These are phyloP conservation scores for Mikania micrantha DNA, from an alignment of 129 eudicot genomes.

Conservation along the genomic window DNA sequence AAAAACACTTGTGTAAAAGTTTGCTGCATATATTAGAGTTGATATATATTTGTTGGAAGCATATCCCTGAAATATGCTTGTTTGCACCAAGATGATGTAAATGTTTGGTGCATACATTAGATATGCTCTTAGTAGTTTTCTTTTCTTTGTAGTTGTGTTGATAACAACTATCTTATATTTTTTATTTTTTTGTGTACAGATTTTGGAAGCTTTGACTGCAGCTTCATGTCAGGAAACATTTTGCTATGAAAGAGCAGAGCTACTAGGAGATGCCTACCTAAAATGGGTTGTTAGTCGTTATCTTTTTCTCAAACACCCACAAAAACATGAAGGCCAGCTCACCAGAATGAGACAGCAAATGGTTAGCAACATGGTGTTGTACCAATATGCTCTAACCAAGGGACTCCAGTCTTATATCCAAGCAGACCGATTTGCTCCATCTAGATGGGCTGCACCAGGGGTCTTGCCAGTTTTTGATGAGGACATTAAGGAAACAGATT, in stretches of 20 bases:
- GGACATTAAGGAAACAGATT: constrained; percentile 67
- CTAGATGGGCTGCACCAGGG: constrained; percentile 99
- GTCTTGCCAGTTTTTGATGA: constrained; percentile 95
- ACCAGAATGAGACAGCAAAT: constrained; percentile 98
- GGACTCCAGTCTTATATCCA: constrained; percentile 94
- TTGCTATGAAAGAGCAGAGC: constrained; percentile 98
- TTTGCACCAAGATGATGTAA: background rate
- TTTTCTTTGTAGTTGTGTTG: background rate
- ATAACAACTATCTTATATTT: background rate
- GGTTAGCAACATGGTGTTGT: constrained; percentile 94
- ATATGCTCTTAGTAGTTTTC: background rate
- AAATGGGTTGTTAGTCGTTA: constrained; percentile 98
- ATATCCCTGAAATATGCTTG: too few species aligned
- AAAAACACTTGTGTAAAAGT: too few species aligned
- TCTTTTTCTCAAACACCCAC: constrained; percentile 88
- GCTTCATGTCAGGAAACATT: constrained; percentile 99
- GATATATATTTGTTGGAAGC: too few species aligned
- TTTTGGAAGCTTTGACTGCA: constrained; percentile 98
- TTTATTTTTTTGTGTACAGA: constrained; percentile 37
- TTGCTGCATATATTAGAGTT: too few species aligned
- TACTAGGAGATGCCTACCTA: constrained; percentile 92
- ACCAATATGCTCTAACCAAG: constrained; percentile 73
- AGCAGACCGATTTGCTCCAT: constrained; percentile 97
- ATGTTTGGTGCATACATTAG: background rate
- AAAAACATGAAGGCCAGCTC: constrained; percentile 97